phyloP scores from a whole-genome alignment of 352 stramenopile genomes.

The Globisporangium apiculatum region DNA sequence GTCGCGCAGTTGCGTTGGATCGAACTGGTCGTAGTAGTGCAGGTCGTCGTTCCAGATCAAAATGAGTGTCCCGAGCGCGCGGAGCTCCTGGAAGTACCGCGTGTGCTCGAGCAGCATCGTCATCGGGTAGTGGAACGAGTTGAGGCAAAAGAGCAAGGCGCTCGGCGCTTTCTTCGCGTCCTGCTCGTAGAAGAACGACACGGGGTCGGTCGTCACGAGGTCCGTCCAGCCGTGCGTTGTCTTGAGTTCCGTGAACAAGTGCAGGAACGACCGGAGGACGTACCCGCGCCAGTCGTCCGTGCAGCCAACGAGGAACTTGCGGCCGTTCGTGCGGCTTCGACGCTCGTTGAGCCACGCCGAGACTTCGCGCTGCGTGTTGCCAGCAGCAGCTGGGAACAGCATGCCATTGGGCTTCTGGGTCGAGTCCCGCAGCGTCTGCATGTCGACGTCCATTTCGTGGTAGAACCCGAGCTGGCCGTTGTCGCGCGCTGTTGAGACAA shows the following conservation, averaged over 20 bases:
- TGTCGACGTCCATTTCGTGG: constrained; percentile 76
- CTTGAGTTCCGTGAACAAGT: constrained; percentile 66
- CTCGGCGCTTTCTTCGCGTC: constrained; percentile 54
- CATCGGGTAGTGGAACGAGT: constrained; percentile 61
- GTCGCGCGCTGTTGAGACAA: constrained; percentile 19
- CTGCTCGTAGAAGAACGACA: constrained; percentile 54
- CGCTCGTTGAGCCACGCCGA: constrained; percentile 59
- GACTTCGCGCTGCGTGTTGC: constrained; percentile 35
- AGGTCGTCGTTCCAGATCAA: constrained; percentile 76
- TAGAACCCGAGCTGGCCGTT: constrained; percentile 67
- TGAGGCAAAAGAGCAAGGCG: constrained; percentile 74
- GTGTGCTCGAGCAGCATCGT: constrained; percentile 54
- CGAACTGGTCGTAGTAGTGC: constrained; percentile 76
- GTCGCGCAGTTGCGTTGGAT: constrained; percentile 46
- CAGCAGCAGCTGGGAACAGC: constrained; percentile 30
- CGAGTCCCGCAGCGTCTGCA: constrained; percentile 33
- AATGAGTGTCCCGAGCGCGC: constrained; percentile 56
- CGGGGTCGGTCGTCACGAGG: constrained; percentile 43
- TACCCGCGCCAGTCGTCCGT: constrained; percentile 52
- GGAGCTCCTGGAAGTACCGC: constrained; percentile 62
- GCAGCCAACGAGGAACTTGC: constrained; percentile 66
- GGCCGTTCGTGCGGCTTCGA: constrained; percentile 55
- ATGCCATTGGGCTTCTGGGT: constrained; percentile 28
- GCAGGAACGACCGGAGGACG: constrained; percentile 55
- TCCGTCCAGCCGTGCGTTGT: constrained; percentile 57